Evolutionary conservation across 2,329 filamentous ascomycete genomes (phyloP).

Genomic region (Berkeleyomyces rouxiae): DNA sequence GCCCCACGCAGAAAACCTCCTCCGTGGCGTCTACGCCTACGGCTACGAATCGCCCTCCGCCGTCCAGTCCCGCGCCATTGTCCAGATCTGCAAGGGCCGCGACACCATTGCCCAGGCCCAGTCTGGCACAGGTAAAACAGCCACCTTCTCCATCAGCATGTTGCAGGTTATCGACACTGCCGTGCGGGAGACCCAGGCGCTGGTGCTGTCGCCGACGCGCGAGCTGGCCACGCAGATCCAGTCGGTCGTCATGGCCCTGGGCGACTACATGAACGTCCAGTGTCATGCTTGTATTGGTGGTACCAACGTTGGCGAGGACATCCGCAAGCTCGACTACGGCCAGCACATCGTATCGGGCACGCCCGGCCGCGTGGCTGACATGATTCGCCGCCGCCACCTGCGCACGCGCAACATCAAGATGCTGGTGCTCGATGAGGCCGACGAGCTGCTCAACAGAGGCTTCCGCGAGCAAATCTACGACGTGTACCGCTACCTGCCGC

Average conservation of each 20-base stretch:
- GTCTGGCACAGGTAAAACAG: conserved; percentile 92
- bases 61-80: conserved; percentile 93
- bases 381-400: conserved; percentile 41
- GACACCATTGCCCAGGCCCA: conserved; percentile 98
- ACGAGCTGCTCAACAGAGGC: conserved; percentile 66
- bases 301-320: conserved; percentile 95
- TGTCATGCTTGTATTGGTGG: conserved; percentile 98
- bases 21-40: conserved; percentile 95
- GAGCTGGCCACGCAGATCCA: conserved; percentile 97
- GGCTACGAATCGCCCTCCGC: conserved; percentile 97
- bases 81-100: conserved; percentile 96
- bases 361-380: conserved; percentile 70
- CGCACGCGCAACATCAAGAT: conserved; percentile 48
- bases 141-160: conserved; percentile 91
- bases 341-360: conserved; percentile 97
- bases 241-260: conserved; percentile 97
- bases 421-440: conserved; percentile 44
- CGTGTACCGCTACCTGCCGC: conserved; percentile 90
- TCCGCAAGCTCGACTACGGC: conserved; percentile 90
- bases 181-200: conserved; percentile 80
- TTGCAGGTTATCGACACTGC: conserved; percentile 91
- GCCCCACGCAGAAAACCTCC: conserved; percentile 54
- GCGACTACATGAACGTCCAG: conserved; percentile 99
- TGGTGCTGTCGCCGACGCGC: conserved; percentile 88
- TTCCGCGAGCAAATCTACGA: conserved; percentile 99